Conservation (phyloP, 495 filamentous ascomycete species). For the Elasticomyces elasticus region DNA sequence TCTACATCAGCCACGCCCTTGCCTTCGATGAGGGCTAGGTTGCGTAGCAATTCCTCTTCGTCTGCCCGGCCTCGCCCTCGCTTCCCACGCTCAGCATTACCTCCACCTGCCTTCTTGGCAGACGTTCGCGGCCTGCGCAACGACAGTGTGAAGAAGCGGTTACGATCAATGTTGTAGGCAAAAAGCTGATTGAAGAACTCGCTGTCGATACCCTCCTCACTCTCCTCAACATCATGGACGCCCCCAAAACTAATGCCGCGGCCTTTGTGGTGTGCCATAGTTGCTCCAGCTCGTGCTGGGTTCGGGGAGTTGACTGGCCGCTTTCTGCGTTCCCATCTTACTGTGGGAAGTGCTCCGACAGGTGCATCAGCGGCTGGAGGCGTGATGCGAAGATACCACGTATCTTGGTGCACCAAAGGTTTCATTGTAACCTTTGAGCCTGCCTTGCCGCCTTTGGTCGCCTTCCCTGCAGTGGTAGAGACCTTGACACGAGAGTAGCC, state of each 20-base stretch:
- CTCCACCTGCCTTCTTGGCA: conserved; percentile 46
- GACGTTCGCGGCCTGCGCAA: conserved; percentile 57
- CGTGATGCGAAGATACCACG: conserved; percentile 80
- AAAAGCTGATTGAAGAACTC: conserved; percentile 88
- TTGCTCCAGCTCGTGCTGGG: conserved; percentile 73
- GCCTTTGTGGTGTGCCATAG: conserved; percentile 86
- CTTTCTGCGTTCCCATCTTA: conserved; percentile 89
- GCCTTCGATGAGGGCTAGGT: conserved; percentile 69
- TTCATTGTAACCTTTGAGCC: conserved; percentile 58
- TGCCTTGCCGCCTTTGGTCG: conserved; percentile 52
- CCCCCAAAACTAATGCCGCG: conserved; percentile 89
- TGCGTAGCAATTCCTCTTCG: conserved; percentile 79
- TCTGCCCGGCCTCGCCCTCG: conserved; percentile 67
- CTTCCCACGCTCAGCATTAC: conserved; percentile 47
- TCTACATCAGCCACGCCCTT: conserved; percentile 45
- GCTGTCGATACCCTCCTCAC: conserved; percentile 88
- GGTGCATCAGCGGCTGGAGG: conserved; percentile 55
- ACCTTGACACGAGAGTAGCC: conserved; percentile 88
- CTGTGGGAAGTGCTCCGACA: conserved; percentile 49
- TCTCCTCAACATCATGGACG: conserved; percentile 87
- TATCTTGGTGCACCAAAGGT: conserved; percentile 84
- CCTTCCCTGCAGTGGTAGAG: conserved; percentile 41
- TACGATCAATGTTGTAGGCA: conserved; percentile 88
- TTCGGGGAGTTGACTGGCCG: conserved; percentile 80
- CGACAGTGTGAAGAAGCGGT: conserved; percentile 79